Evolutionary conservation across 106 monocot genomes (phyloP), one percentile per base, ranked within the genome.

Genomic region (Dendrobium nobile): DNA sequence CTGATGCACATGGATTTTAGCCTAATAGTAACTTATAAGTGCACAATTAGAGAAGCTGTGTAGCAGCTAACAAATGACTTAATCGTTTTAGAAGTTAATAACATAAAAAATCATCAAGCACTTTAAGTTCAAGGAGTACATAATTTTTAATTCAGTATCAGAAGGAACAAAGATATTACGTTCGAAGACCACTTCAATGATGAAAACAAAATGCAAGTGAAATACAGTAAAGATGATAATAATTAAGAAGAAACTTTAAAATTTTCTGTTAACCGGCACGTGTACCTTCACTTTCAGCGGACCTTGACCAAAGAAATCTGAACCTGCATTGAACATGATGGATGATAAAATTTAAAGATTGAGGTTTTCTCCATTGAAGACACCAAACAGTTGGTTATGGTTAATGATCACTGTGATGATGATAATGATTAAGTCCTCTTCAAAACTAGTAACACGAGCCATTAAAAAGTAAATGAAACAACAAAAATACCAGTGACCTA

Each of bases 221-320:
- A 65, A 28, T 70, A 9, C 68, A 70, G 16, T 33, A 33, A 17
- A 72, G 72, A 40, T 33, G 33, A 72, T 72, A 37, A 72, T 16
- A 27, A 72, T 22, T 4, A 27, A 41, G 15, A 18, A 42, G 72
- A 51, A 13, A 42, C 70, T 11, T 18, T 41, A 1, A 16, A 43
- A 31, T 72, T 17, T 27, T 28, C 40, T 80, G 31, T 37, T 33
- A 54, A 18, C n/a, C n/a, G 9, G 20, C 9, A 65, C 22, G 33
- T 40, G 56, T 84, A 89, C 93, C 90, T 91, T 84, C 75, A 87
- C 70, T 59, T 67, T 84, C 73, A 88, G 75, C 17, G 61, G 67
- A 31, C 89, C 89, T 64, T 79, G 77, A 31, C 75, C 54, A 72
- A 91, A 94, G 80, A 91, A 94, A 84, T 90, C 70, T 89, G 89